Evolutionary conservation across 2,329 filamentous ascomycete species (phyloP).

Genomic region (Huntiella decipiens): DNA sequence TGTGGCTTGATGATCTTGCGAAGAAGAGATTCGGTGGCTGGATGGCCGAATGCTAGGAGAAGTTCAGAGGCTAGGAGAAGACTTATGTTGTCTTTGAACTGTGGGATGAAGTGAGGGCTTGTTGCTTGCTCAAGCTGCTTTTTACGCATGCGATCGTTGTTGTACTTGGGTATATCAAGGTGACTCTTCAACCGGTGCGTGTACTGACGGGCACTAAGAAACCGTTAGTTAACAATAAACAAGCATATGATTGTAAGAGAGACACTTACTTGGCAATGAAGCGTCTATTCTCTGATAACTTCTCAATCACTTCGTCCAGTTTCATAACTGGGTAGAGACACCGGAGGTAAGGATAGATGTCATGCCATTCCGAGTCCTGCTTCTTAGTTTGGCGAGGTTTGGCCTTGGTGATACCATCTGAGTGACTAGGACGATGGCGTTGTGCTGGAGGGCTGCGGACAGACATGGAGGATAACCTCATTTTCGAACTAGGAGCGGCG

Average conservation of each 20-base stretch:
- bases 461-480: too few relatives aligned
- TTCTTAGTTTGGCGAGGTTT: neutral
- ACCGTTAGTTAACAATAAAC: neutral
- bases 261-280: neutral
- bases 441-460: too few relatives aligned
- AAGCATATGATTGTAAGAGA: neutral
- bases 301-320: neutral
- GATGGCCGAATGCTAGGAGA: too few relatives aligned
- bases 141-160: conserved; percentile 1
- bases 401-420: neutral
- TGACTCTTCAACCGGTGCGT: conserved; percentile 17
- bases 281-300: neutral
- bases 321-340: neutral
- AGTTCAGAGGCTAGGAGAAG: too few relatives aligned
- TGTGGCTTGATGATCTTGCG: too few relatives aligned
- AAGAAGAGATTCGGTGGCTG: too few relatives aligned
- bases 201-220: conserved; percentile 13
- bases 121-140: neutral
- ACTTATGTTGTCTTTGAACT: too few relatives aligned
- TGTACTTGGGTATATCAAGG: conserved; percentile 16
- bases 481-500: too few relatives aligned
- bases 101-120: too few relatives aligned
- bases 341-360: neutral
- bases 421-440: too few relatives aligned
- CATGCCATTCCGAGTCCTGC: neutral